Conservation (phyloP, 495 filamentous ascomycete genomes). For the Penicillium steckii region DNA sequence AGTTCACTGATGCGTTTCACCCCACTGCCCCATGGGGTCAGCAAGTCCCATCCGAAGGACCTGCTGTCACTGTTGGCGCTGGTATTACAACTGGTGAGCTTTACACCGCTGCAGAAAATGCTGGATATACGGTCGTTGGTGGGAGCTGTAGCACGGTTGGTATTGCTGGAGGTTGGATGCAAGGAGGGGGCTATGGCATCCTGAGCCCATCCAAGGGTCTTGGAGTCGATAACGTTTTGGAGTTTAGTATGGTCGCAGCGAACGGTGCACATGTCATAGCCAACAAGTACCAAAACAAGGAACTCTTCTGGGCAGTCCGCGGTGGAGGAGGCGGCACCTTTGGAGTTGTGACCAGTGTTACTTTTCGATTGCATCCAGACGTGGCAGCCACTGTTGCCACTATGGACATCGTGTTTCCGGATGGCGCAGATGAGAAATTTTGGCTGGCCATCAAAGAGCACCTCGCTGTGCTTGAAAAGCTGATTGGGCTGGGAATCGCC, state of each 20-base stretch:
- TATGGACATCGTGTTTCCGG: background rate
- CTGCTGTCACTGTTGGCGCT: constrained; percentile 46
- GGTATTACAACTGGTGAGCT: constrained; percentile 24
- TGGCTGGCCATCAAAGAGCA: background rate
- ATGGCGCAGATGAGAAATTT: background rate
- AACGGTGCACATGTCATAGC: background rate
- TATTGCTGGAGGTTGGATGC: constrained; percentile 50
- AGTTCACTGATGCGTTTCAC: constrained; percentile 44
- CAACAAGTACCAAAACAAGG: constrained; percentile 33
- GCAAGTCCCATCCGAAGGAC: constrained; percentile 32
- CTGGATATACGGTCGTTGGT: constrained; percentile 41
- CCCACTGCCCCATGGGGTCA: constrained; percentile 20
- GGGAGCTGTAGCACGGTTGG: constrained; percentile 41
- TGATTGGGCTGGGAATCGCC: too few relatives aligned
- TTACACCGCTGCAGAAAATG: constrained; percentile 29
- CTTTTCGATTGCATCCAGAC: constrained; percentile 25
- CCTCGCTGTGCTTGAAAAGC: too few relatives aligned
- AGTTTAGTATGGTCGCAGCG: constrained; percentile 35
- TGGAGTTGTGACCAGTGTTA: constrained; percentile 43
- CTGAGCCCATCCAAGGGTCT: constrained; percentile 41
- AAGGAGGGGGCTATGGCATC: constrained; percentile 54
- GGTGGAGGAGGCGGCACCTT: constrained; percentile 48
- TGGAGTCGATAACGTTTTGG: constrained; percentile 48
- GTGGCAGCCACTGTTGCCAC: background rate
- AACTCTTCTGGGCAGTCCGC: constrained; percentile 58